A percentile compares a stretch with the other conserved stretches of the same genome.
Conservation (phyloP, 1,139 yeast genomes). For the Pichia sp. region DNA sequence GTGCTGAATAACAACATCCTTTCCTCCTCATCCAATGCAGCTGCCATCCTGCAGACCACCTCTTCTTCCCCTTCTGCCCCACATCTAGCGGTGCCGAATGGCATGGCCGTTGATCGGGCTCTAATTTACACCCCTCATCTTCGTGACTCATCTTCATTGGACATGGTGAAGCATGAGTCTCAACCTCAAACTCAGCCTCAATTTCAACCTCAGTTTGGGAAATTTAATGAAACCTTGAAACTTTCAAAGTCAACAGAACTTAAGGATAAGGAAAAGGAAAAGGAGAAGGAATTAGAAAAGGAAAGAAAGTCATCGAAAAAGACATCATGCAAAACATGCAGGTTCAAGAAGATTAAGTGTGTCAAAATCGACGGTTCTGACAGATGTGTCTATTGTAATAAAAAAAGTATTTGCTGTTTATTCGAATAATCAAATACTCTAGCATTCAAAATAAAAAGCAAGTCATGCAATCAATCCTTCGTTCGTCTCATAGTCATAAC, state of each 20-base stretch:
- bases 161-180: background rate
- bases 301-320: constrained; percentile 26
- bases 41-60: background rate
- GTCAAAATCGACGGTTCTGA: constrained; percentile 26
- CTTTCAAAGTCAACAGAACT: background rate
- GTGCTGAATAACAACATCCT: background rate
- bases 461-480: background rate
- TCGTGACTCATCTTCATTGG: background rate
- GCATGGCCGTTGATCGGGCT: background rate
- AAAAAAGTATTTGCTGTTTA: constrained; percentile 22
- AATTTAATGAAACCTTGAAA: background rate
- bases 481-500: background rate
- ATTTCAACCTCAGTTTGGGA: background rate
- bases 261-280: background rate
- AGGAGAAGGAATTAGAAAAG: background rate
- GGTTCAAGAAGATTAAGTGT: constrained; percentile 33
- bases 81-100: background rate
- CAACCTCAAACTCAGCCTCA: background rate
- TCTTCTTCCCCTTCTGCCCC: background rate
- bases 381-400: constrained; percentile 28
- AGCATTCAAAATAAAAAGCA: background rate
- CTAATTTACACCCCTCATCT: background rate
- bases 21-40: background rate
- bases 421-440: constrained; percentile 7
- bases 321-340: constrained; percentile 32